Percentiles rank a stretch among this genome's conserved stretches.
These are phyloP conservation scores for Aspergillus sp. DNA, from an alignment of 2,329 filamentous ascomycete species.

Conservation along the genomic window DNA sequence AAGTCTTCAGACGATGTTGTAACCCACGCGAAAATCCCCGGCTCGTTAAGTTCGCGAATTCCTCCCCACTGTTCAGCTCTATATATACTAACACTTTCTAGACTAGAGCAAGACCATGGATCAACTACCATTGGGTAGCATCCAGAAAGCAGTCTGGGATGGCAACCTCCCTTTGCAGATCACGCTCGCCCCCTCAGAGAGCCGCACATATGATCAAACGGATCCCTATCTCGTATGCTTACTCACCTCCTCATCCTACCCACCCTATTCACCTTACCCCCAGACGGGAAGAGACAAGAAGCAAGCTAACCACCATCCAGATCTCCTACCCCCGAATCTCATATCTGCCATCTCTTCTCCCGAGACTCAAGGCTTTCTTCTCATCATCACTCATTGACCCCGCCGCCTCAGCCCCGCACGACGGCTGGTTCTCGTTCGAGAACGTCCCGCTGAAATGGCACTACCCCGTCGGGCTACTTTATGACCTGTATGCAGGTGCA, in stretches of 20 bases:
- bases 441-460: slow-evolving; percentile 73
- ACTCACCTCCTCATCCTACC: not conserved
- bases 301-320: slow-evolving; percentile 35
- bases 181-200: slow-evolving; percentile 61
- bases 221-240: slow-evolving; percentile 62
- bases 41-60: not conserved
- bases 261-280: too few species aligned
- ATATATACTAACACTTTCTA: slow-evolving; percentile 6
- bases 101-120: slow-evolving; percentile 8
- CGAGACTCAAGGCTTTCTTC: slow-evolving; percentile 68
- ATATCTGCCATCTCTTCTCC: slow-evolving; percentile 69
- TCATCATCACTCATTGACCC: slow-evolving; percentile 61
- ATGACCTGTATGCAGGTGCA: slow-evolving; percentile 68
- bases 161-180: slow-evolving; percentile 66
- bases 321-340: slow-evolving; percentile 68
- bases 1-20: not conserved
- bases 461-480: slow-evolving; percentile 70
- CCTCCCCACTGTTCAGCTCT: not conserved
- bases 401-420: slow-evolving; percentile 52
- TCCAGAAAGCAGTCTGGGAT: slow-evolving; percentile 59
- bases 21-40: not conserved
- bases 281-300: not conserved
- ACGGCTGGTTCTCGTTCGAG: slow-evolving; percentile 70
- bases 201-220: slow-evolving; percentile 62
- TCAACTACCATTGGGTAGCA: slow-evolving; percentile 33